A percentile compares a stretch with the other conserved stretches of the same genome.
Evolutionary conservation across 306 rosid genomes (phyloP).

Genomic region (Vachellia pachyceras): DNA sequence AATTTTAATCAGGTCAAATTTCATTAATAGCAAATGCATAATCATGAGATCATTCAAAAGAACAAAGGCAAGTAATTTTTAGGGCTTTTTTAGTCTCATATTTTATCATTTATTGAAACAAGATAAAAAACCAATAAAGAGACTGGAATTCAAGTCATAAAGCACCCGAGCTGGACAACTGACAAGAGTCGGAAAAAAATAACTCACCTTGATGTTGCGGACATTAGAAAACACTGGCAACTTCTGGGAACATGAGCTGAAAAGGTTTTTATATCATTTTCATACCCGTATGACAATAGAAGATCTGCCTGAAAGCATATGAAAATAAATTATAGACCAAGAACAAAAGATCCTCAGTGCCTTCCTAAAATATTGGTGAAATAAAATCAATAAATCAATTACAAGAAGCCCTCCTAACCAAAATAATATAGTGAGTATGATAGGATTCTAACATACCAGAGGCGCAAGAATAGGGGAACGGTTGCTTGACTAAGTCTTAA

Average conservation of each 20-base stretch:
- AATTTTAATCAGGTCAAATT: constrained; percentile 19
- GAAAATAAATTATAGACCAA: constrained; percentile 19
- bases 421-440: constrained; percentile 19
- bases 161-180: constrained; percentile 11
- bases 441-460: too few relatives aligned
- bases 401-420: background rate
- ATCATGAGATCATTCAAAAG: constrained; percentile 21
- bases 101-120: constrained; percentile 8
- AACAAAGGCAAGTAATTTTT: background rate
- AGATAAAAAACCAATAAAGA: background rate
- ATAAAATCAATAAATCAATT: constrained; percentile 2
- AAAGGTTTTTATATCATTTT: constrained; percentile 83
- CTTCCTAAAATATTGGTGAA: constrained; percentile 22
- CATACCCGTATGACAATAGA: constrained; percentile 87
- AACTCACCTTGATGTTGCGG: constrained; percentile 92
- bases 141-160: background rate
- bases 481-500: too few relatives aligned
- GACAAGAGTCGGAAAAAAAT: constrained; percentile 21
- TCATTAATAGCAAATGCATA: background rate
- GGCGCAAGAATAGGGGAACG: too few relatives aligned
- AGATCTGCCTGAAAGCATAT: constrained; percentile 90
- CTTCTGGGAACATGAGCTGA: constrained; percentile 78
- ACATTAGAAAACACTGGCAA: constrained; percentile 97
- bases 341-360: constrained; percentile 19
- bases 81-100: constrained; percentile 17